Base-by-base conservation (phyloP, 1,284 basidiomycete genomes). In the Tilletia caries region DNA sequence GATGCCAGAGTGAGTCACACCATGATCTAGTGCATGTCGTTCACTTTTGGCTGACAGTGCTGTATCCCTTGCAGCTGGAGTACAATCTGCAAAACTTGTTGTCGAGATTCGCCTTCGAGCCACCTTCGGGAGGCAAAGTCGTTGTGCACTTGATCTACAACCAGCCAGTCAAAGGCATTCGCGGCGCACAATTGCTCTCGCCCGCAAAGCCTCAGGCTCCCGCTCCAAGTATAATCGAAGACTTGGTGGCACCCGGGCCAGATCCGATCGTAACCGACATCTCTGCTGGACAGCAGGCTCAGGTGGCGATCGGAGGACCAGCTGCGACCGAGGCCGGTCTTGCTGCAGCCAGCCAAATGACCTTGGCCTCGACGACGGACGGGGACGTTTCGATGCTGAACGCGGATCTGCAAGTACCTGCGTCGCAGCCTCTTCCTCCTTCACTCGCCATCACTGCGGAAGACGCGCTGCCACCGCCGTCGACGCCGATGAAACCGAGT, bases 101-200 rank as follows among this genome's bases (percentile, higher is more conserved):
- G 70, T 78, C 43, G 76, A 91, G 89, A 89, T 92, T 76, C 90
- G 91, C 79, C 32, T 62, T 32, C 58, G 58, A 62, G 32, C 58
- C 58, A 18, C 58, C 58, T 13, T 62, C 58, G 8, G 58, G 58
- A 3, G 58, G 58, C 15, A 62, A 62, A 62, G 33, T 62, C 34
- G 58, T 62, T 18, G 58, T 62, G 20, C 58, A 62, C 32, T 29
- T 62, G 8, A 29, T 62, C 58, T 93, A 93, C 77, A 86, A 88
- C 74, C 87, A 89, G 74, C 86, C 87, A 71, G 82, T 84, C 10
- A 84, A 85, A 25, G 79, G 71, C 2, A 67, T 70, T 25, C 68
- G 64, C 15, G 34, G 70, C 13, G 58, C 58, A 10, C 58, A 34
- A 27, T 64, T 34, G 69, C 58, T 27, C 69, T 70, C 46, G 43